phyloP scores from a whole-genome alignment of 148 eudicot species.

The Simmondsia chinensis region DNA sequence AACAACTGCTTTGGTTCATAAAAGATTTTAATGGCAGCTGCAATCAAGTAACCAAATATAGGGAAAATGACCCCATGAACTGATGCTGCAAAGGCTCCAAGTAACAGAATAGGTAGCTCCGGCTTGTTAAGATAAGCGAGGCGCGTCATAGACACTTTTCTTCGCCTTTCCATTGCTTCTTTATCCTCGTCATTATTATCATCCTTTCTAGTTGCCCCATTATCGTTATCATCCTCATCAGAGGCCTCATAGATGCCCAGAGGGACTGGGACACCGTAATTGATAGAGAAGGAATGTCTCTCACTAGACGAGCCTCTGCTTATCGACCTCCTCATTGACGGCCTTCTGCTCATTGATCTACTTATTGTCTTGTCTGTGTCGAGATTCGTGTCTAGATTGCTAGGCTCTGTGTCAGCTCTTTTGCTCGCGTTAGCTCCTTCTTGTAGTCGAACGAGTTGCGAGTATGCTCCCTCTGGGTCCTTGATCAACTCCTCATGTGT shows the following conservation, averaged over 20 bases:
- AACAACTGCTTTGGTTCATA: constrained; percentile 40
- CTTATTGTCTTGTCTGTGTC: constrained; percentile 22
- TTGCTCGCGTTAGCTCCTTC: constrained; percentile 37
- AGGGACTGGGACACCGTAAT: constrained; percentile 22
- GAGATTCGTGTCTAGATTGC: constrained; percentile 4
- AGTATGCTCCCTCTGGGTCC: constrained; percentile 61
- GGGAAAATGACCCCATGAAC: constrained; percentile 61
- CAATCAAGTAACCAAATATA: constrained; percentile 47
- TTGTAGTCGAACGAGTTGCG: constrained; percentile 63
- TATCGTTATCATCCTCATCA: constrained; percentile 7
- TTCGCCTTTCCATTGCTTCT: constrained; percentile 12
- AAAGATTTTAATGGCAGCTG: constrained; percentile 52
- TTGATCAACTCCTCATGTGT: constrained; percentile 55
- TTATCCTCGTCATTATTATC: constrained; percentile 7
- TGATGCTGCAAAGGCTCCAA: constrained; percentile 58
- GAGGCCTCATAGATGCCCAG: constrained; percentile 23
- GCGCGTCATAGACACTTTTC: constrained; percentile 31
- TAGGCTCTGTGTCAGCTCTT: constrained; percentile 16
- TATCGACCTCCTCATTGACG: constrained; percentile 41
- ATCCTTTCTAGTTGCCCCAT: background rate
- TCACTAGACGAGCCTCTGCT: constrained; percentile 54
- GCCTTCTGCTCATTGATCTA: constrained; percentile 35
- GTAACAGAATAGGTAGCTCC: constrained; percentile 41
- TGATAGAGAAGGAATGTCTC: constrained; percentile 26
- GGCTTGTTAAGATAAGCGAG: constrained; percentile 60